Conservation (phyloP, 2,329 filamentous ascomycete genomes). For the Talaromyces islandicus region DNA sequence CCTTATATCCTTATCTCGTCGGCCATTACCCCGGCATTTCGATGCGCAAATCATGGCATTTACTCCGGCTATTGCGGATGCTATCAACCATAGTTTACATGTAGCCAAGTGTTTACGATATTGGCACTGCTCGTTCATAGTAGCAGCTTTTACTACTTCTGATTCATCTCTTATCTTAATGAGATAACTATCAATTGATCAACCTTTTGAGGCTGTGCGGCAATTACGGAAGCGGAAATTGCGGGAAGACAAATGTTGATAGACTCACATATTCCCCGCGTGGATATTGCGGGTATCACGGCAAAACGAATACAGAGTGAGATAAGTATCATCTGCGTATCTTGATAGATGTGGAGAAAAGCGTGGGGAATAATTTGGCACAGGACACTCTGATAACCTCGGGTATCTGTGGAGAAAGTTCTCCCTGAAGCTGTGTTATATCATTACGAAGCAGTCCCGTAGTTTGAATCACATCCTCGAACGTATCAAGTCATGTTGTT, state of each 20-base stretch:
- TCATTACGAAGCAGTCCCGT: background rate
- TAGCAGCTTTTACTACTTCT: too few species aligned
- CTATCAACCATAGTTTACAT: background rate
- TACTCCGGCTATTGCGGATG: background rate
- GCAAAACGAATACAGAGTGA: background rate
- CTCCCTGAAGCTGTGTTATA: background rate
- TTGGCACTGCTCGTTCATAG: too few species aligned
- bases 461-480: background rate
- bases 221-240: background rate
- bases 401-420: background rate
- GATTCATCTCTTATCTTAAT: background rate
- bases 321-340: background rate
- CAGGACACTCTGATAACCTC: background rate
- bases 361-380: background rate
- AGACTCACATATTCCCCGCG: background rate
- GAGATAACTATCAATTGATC: background rate
- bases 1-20: background rate
- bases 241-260: background rate
- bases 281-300: background rate
- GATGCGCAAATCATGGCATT: background rate
- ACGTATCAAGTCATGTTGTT: background rate
- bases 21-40: background rate
- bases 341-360: background rate
- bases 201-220: background rate
- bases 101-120: too few species aligned